Evolutionary conservation across 2,329 filamentous ascomycete species (phyloP).

Genomic region (Trichoderma koningii): DNA sequence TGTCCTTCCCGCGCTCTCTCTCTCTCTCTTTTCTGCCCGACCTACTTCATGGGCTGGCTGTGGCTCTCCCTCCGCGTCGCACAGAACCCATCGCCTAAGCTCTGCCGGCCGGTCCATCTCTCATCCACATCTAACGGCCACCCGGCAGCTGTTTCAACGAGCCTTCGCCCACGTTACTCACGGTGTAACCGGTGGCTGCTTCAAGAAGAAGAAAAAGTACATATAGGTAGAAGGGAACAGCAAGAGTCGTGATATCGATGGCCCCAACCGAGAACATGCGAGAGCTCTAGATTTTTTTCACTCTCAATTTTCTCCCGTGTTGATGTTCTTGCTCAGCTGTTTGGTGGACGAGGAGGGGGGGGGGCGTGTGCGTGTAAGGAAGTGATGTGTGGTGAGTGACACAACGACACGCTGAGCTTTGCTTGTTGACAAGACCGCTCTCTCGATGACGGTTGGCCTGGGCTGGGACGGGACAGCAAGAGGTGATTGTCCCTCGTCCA

Average conservation of each 20-base stretch:
- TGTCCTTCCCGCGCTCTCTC: neutral
- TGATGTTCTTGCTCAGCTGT: neutral
- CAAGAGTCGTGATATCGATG: neutral
- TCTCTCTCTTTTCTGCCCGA: neutral
- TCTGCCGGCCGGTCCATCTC: constrained; percentile 20
- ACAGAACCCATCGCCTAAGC: constrained; percentile 12
- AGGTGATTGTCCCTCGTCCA: constrained; percentile 14
- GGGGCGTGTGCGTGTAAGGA: neutral
- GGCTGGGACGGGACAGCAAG: neutral
- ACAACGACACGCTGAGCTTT: constrained; percentile 17
- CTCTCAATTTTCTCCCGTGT: neutral
- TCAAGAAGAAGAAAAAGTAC: neutral
- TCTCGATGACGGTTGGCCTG: neutral
- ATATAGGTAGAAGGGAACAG: neutral
- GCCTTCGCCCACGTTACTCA: constrained; percentile 17
- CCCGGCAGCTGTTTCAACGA: constrained; percentile 27
- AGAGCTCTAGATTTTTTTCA: neutral
- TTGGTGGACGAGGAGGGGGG: no score
- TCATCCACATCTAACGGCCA: constrained; percentile 13
- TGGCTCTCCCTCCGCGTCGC: neutral
- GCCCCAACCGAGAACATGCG: constrained; percentile 1
- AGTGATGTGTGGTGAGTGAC: neutral
- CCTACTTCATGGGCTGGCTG: neutral
- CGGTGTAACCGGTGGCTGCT: constrained; percentile 18
- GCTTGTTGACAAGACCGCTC: constrained; percentile 4